phyloP scores from a whole-genome alignment of 2,329 filamentous ascomycete genomes.

The Pseudogymnoascus pannorum region DNA sequence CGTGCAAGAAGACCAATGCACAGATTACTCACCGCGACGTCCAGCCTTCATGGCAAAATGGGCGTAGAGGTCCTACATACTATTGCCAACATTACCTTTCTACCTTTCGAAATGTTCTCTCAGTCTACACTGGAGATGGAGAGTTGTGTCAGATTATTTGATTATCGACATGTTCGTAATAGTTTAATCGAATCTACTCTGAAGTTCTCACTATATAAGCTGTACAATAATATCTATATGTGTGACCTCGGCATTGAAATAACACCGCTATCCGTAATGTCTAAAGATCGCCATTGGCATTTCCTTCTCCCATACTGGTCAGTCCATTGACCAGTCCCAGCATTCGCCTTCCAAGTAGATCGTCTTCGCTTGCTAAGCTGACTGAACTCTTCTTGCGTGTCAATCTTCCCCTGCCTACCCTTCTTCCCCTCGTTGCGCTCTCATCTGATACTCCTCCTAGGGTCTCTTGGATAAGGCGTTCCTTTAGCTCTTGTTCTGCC shows the following conservation, averaged over 20 bases:
- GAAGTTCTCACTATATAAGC: background rate
- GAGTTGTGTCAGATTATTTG: background rate
- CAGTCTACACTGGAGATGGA: background rate
- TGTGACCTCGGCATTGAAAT: background rate
- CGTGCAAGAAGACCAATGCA: constrained; percentile 64
- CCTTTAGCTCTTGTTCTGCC: constrained; percentile 36
- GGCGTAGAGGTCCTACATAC: constrained; percentile 63
- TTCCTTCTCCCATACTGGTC: constrained; percentile 33
- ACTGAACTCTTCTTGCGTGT: constrained; percentile 39
- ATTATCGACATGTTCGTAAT: too few relatives aligned
- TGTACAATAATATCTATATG: background rate
- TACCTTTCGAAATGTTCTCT: background rate
- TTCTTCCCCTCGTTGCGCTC: constrained; percentile 26
- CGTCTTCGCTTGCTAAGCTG: constrained; percentile 48
- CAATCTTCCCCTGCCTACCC: constrained; percentile 13
- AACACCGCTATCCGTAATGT: background rate
- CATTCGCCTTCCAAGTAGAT: constrained; percentile 49
- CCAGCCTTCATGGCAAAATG: constrained; percentile 42
- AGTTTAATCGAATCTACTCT: background rate
- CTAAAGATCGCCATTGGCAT: background rate
- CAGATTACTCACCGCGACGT: constrained; percentile 65
- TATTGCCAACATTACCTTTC: constrained; percentile 48
- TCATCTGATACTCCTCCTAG: constrained; percentile 10
- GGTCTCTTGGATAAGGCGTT: constrained; percentile 22
- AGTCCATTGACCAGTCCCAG: constrained; percentile 44